A percentile compares a stretch with the other conserved stretches of the same genome.
phyloP scores from a whole-genome alignment of 129 eudicot species.

The Chrysanthemum lavandulifolium region DNA sequence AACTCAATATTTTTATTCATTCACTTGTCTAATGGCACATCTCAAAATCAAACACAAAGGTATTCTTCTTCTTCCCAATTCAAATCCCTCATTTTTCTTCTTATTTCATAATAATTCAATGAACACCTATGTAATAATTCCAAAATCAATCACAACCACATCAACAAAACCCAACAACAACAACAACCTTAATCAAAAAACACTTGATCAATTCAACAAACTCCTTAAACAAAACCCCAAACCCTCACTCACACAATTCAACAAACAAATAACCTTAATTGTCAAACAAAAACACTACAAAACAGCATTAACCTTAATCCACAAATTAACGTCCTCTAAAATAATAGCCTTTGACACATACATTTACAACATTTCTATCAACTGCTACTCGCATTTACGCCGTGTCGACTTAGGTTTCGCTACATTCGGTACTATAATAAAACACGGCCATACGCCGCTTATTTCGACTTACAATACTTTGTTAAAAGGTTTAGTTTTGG shows the following conservation, averaged over 20 bases:
- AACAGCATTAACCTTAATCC: slow-evolving; percentile 33
- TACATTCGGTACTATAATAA: slow-evolving; percentile 28
- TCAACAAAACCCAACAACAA: too few species aligned
- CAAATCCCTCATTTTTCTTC: too few species aligned
- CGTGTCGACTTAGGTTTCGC: slow-evolving; percentile 37
- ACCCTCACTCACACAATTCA: slow-evolving; percentile 27
- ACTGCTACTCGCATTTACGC: slow-evolving; percentile 34
- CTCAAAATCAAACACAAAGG: too few species aligned
- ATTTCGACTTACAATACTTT: slow-evolving; percentile 37
- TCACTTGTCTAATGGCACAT: too few species aligned
- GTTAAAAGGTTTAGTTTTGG: slow-evolving; percentile 38
- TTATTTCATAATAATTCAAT: too few species aligned
- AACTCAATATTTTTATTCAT: too few species aligned
- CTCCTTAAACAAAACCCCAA: too few species aligned
- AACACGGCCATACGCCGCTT: slow-evolving; percentile 33
- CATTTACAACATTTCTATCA: slow-evolving; percentile 39
- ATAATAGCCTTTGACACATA: slow-evolving; percentile 23
- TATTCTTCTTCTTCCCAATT: too few species aligned
- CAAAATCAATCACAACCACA: too few species aligned
- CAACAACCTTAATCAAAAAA: too few species aligned
- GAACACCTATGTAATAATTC: too few species aligned
- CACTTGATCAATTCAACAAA: too few species aligned
- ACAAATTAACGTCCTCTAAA: slow-evolving; percentile 15
- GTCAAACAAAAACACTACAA: slow-evolving; percentile 38
- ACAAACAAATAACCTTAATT: slow-evolving; percentile 29